Percentiles rank a stretch among this genome's conserved stretches.
phyloP scores from a whole-genome alignment of 2,329 filamentous ascomycete genomes.

The Fusarium papillatum region DNA sequence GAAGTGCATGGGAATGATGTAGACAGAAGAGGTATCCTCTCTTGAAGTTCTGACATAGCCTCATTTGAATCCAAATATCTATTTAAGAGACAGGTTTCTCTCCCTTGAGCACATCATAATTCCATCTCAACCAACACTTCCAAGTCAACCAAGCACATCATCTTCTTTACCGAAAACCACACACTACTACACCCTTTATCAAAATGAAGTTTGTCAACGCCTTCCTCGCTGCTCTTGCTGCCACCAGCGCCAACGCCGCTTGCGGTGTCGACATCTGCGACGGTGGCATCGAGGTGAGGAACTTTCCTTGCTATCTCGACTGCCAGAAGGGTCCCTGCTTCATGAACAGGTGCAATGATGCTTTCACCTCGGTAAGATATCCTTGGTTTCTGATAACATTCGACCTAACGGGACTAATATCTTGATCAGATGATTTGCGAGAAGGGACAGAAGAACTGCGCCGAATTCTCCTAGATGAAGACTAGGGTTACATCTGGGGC shows the following conservation, averaged over 20 bases:
- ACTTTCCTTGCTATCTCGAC: neutral
- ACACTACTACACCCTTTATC: too few relatives aligned
- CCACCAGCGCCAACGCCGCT: neutral
- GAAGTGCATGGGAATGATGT: neutral
- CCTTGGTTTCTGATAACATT: rapidly evolving
- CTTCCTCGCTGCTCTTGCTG: neutral
- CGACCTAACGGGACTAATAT: neutral
- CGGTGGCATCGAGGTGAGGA: neutral
- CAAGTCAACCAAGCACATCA: neutral
- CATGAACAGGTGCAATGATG: neutral
- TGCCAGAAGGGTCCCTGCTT: neutral
- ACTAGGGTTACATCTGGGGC: neutral
- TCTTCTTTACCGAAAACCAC: neutral
- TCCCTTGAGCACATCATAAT: neutral
- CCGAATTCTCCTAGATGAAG: neutral
- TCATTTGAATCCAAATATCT: neutral
- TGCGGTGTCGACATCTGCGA: neutral
- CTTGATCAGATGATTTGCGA: neutral
- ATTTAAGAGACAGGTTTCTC: neutral
- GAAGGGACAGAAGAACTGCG: neutral
- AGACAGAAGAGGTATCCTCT: neutral
- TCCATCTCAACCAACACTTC: neutral
- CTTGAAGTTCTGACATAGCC: neutral
- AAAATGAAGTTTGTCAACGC: neutral
- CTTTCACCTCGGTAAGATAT: neutral